Conservation (phyloP, 2,329 filamentous ascomycete species). For the Fusarium siculi region DNA sequence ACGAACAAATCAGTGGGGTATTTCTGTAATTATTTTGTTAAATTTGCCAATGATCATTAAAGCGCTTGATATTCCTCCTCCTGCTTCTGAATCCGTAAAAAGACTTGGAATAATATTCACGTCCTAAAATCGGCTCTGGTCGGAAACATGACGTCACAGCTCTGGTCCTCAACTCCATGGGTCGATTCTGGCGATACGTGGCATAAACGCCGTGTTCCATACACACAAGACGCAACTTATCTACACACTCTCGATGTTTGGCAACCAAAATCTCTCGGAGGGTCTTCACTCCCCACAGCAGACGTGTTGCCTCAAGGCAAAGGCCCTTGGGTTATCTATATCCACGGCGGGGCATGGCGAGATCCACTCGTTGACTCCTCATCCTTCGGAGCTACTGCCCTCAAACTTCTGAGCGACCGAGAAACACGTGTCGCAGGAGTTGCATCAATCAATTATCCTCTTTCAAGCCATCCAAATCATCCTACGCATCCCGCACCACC, state of each 20-base stretch:
- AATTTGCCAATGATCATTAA: too few species aligned
- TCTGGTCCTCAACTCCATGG: background rate
- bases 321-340: background rate
- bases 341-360: slow-evolving; percentile 14
- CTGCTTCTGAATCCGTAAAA: rapidly evolving
- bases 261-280: rapidly evolving
- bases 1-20: background rate
- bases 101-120: rapidly evolving
- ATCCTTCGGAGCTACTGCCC: background rate
- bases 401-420: background rate
- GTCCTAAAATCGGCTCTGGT: rapidly evolving
- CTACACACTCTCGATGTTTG: background rate
- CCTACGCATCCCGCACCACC: background rate
- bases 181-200: background rate
- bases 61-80: rapidly evolving
- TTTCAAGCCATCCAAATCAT: slow-evolving; percentile 1
- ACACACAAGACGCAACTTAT: background rate
- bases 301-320: rapidly evolving
- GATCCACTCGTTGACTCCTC: slow-evolving; percentile 5
- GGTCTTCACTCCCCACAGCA: rapidly evolving
- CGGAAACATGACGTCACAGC: background rate
- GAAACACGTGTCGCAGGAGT: background rate
- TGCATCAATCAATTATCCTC: background rate
- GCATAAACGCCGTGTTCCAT: background rate
- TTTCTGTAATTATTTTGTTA: too few species aligned